These are phyloP conservation scores for Gymnopilus dilepis DNA, from an alignment of 768 basidiomycete genomes.

Conservation along the genomic window DNA sequence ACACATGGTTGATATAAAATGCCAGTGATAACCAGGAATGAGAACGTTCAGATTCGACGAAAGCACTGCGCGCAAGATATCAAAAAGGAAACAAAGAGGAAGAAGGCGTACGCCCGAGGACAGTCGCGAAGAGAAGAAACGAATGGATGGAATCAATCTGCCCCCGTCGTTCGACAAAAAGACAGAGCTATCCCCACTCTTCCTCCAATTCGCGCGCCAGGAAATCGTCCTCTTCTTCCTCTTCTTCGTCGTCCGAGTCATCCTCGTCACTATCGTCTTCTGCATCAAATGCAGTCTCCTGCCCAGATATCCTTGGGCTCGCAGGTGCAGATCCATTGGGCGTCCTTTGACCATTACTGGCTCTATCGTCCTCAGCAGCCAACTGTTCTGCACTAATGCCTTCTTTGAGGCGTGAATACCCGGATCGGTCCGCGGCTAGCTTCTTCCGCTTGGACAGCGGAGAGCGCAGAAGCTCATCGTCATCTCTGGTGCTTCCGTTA, in stretches of 20 bases:
- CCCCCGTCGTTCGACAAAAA: not conserved
- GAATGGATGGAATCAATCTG: not conserved
- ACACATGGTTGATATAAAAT: conserved; percentile 6
- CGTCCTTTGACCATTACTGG: conserved; percentile 21
- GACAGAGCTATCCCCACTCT: conserved; percentile 66
- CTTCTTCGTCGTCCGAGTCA: conserved; percentile 53
- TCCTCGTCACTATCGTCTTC: conserved; percentile 42
- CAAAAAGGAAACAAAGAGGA: not conserved
- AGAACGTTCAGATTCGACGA: conserved; percentile 5
- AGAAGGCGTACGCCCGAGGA: not conserved
- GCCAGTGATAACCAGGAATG: not conserved
- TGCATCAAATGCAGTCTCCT: conserved; percentile 26
- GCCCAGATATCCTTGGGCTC: conserved; percentile 11
- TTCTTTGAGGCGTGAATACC: conserved; percentile 72
- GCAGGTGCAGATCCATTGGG: conserved; percentile 6
- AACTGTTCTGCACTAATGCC: conserved; percentile 63
- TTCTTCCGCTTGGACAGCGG: conserved; percentile 85
- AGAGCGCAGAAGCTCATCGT: conserved; percentile 57
- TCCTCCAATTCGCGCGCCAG: conserved; percentile 81
- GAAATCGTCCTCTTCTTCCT: conserved; percentile 73
- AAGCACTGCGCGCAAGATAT: conserved; percentile 5
- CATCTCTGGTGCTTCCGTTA: conserved; percentile 39
- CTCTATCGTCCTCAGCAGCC: conserved; percentile 22
- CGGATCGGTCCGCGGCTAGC: conserved; percentile 65
- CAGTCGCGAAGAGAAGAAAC: conserved; percentile 1